Evolutionary conservation across 805 yeast species (phyloP), one percentile per base, ranked within the genome.

Genomic region (Kluyveromyces dobzhanskii): DNA sequence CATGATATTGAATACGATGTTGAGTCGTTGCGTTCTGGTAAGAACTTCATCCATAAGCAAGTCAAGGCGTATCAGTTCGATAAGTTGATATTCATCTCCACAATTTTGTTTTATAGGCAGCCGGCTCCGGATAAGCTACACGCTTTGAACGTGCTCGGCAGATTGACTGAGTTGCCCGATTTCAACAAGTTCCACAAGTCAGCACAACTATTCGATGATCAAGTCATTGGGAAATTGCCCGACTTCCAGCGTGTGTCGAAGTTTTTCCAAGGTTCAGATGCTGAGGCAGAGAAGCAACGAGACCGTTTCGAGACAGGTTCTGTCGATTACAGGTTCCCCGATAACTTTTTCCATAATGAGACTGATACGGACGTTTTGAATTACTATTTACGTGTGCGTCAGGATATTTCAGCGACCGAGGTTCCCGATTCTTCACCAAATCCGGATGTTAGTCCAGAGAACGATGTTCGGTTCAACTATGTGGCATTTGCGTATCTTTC

Each of bases 401-500:
- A 44, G 10, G 37, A 35, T 6, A 30, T 48, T 8, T 40, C 46
- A 3, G 33, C 30, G 8, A 39, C 38, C 24, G 30, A 17, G 17
- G 29, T 34, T 14, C 29, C 29, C 12, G 30, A 17, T 3, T 18
- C 10, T 3, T 10, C 30, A 17, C 29, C 27, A 17, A 18, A 9
- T 3, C 30, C 36, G 27, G 37, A 41, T 24, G 45, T 47, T 17
- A 42, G 54, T 9, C 52, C 55, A 3, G 35, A 33, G 2, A 47
- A 46, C 27, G 63, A 58, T 30, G 46, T 43, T 4, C 49, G 68
- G 17, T 72, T 66, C 52, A 57, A 73, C 43, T 77, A 73, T 56
- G 76, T 71, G 7, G 80, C 80, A 0, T 52, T 78, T 34, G 78
- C 80, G 2, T 75, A 75, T 42, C 57, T 77, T 9, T 70, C 82